Evolutionary conservation across 2,329 filamentous ascomycete genomes (phyloP), one percentile per base, ranked within the genome.

Genomic region (Microdochium trichocladiopsis): DNA sequence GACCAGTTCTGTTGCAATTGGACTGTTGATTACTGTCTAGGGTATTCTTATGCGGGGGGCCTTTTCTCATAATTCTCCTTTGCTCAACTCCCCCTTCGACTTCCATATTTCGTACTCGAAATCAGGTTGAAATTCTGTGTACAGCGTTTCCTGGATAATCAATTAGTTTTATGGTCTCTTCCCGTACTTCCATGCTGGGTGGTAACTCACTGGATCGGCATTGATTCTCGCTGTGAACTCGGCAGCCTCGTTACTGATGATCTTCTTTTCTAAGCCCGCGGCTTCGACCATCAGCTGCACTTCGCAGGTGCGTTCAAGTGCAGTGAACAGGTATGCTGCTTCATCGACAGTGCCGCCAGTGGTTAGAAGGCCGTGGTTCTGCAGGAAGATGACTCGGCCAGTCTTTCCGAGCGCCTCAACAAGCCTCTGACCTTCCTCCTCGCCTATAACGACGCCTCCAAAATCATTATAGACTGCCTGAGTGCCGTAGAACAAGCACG

Each of bases 351-450:
- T 84, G 3, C 61, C 61, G 2, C 82, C 82, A 0, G 82, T 79
- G 0, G 80, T 84, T 51, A 85, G 60, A n/a, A 85, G 62, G 0
- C 82, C 82, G 60, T 85, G 82, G 58, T 85, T 86, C 49, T 77
- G 66, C 45, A 85, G 64, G 33, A 85, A 80, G 59, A 79, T 67
- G 1, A 71, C 78, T 60, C 65, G 79, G 43, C 72, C 72, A 0
- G 71, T 63, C 12, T 33, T 23, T 0, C 82, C 82, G 2, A 86
- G 63, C 0, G 80, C 75, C 16, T 67, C 67, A 1, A 81, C 80
- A 49, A 86, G 72, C 14, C 73, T 68, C 25, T 72, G 61, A 2
- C 80, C 80, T 63, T 85, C 81, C 52, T 77, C 78, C 41, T 72
- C 71, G 2, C 69, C 74, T 23, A 84, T 72, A 0, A 84, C 81